These are phyloP conservation scores for Basipetospora chlamydospora DNA, from an alignment of 2,329 filamentous ascomycete genomes.

Conservation along the genomic window DNA sequence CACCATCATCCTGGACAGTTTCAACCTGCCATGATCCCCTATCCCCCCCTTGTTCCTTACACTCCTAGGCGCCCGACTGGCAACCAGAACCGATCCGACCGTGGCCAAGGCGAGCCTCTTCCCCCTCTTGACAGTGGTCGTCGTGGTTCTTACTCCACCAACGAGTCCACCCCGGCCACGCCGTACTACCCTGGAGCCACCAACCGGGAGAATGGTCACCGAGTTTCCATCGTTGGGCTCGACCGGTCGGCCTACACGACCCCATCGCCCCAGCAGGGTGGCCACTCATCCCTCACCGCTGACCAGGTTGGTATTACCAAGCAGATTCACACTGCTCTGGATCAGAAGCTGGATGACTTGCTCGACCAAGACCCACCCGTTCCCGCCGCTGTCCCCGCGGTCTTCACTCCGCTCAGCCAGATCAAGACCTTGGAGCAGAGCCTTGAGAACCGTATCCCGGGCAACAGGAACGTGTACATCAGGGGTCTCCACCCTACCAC, in stretches of 20 bases:
- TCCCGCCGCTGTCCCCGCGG: slow-evolving; percentile 77
- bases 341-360: slow-evolving; percentile 46
- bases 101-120: slow-evolving; percentile 33
- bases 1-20: slow-evolving; percentile 20
- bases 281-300: slow-evolving; percentile 23
- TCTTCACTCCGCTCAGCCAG: slow-evolving; percentile 71
- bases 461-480: slow-evolving; percentile 97
- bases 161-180: slow-evolving; percentile 50
- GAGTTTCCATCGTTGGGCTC: slow-evolving; percentile 35
- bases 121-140: slow-evolving; percentile 47
- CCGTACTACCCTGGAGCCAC: slow-evolving; percentile 46
- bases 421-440: slow-evolving; percentile 87
- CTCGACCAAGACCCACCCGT: slow-evolving; percentile 67
- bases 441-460: slow-evolving; percentile 77
- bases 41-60: slow-evolving; percentile 30
- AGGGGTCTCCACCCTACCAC: slow-evolving; percentile 90
- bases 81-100: slow-evolving; percentile 30
- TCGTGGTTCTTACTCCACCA: slow-evolving; percentile 53
- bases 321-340: slow-evolving; percentile 21
- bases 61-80: slow-evolving; percentile 34
- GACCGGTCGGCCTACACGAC: slow-evolving; percentile 54
- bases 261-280: slow-evolving; percentile 48
- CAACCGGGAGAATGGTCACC: slow-evolving; percentile 44
- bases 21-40: slow-evolving; percentile 17
- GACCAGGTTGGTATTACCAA: slow-evolving; percentile 27